These are phyloP conservation scores for Leccinum pachyderme DNA, from an alignment of 1,284 basidiomycete species.

Conservation along the genomic window DNA sequence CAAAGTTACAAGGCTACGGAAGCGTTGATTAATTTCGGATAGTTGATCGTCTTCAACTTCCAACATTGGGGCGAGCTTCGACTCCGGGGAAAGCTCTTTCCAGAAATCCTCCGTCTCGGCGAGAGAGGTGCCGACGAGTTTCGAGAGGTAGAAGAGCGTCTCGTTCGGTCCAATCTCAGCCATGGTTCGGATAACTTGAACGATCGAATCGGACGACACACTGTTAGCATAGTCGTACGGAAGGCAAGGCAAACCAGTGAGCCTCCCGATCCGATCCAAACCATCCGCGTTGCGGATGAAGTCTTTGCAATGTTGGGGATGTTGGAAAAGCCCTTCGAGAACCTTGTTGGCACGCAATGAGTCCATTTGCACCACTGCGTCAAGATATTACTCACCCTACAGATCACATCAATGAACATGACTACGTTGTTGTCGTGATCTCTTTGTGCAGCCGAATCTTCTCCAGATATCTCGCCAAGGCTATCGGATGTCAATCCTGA, in stretches of 20 bases:
- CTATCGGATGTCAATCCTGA: constrained; percentile 31
- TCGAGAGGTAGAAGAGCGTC: constrained; percentile 71
- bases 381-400: constrained; percentile 51
- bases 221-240: constrained; percentile 89
- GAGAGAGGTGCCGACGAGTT: constrained; percentile 72
- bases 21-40: constrained; percentile 59
- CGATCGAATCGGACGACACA: constrained; percentile 78
- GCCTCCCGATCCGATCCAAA: constrained; percentile 69
- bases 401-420: constrained; percentile 73
- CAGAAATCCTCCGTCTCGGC: constrained; percentile 74
- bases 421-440: constrained; percentile 73
- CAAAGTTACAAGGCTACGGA: constrained; percentile 76
- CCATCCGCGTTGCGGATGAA: constrained; percentile 81
- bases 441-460: constrained; percentile 45
- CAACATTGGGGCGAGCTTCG: constrained; percentile 61
- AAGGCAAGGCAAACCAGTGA: constrained; percentile 84
- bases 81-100: constrained; percentile 49
- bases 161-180: constrained; percentile 82
- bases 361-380: neutral
- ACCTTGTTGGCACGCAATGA: constrained; percentile 51
- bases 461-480: constrained; percentile 21
- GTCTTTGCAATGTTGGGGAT: constrained; percentile 85
- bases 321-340: constrained; percentile 93
- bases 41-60: constrained; percentile 49
- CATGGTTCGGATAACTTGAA: constrained; percentile 87